A percentile compares a stretch with the other conserved stretches of the same genome.
Evolutionary conservation across 495 filamentous ascomycete species (phyloP).

Genomic region (Elasticomyces elasticus): DNA sequence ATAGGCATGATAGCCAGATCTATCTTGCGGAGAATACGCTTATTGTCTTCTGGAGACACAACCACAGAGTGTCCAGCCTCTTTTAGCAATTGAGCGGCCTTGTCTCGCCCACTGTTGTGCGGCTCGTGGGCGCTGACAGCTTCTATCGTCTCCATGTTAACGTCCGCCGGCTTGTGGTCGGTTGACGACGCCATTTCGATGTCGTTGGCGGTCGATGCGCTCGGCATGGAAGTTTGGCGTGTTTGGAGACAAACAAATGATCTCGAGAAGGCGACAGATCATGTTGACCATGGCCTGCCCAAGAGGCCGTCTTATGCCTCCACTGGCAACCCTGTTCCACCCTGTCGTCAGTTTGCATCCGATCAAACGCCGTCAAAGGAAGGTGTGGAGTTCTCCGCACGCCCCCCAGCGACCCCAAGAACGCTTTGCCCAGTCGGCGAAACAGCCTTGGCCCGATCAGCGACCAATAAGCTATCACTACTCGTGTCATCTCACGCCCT

Average conservation of each 20-base stretch:
- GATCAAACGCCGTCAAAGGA: not conserved
- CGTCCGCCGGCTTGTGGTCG: conserved; percentile 4
- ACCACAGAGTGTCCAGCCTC: conserved; percentile 33
- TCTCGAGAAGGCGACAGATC: not conserved
- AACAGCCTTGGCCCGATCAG: not conserved
- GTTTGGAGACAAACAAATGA: not conserved
- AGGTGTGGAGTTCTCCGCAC: conserved; percentile 2
- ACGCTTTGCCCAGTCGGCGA: not conserved
- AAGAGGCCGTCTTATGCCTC: not conserved
- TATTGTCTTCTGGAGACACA: conserved; percentile 36
- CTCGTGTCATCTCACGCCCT: no score
- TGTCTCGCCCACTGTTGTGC: conserved; percentile 30
- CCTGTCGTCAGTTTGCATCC: not conserved
- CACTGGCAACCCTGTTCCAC: not conserved
- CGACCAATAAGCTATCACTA: not conserved
- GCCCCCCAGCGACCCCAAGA: no score
- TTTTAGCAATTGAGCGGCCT: conserved; percentile 35
- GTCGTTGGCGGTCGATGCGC: conserved; percentile 20
- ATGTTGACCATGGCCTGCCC: not conserved
- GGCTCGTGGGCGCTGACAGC: conserved; percentile 20
- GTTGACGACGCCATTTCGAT: conserved; percentile 14
- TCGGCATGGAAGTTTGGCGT: not conserved
- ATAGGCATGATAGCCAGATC: conserved; percentile 42
- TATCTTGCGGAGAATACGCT: conserved; percentile 30
- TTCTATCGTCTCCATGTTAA: conserved; percentile 32